Evolutionary conservation across 345 rosid genomes (phyloP).

Genomic region (Eutrema yunnanense): DNA sequence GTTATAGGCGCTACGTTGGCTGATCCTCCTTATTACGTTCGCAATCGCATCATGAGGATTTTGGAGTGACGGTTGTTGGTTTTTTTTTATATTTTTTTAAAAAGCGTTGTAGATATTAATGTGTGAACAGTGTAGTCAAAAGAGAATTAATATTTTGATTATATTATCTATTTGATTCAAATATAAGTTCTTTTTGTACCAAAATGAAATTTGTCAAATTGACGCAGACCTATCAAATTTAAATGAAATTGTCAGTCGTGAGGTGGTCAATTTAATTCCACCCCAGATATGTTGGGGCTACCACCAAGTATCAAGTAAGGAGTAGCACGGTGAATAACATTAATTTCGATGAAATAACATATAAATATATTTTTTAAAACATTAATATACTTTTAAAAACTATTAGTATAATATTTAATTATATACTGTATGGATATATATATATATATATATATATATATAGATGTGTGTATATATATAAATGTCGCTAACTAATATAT

Average conservation of each 20-base stretch:
- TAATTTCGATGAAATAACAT: not conserved
- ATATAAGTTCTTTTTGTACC: not conserved
- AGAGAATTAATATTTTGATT: slow-evolving; percentile 1
- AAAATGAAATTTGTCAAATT: not conserved
- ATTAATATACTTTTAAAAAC: not conserved
- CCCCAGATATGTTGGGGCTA: slow-evolving; percentile 29
- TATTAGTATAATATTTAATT: not conserved
- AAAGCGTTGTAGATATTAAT: not conserved
- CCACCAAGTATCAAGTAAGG: not conserved
- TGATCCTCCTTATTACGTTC: not conserved
- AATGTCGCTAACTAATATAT: too few species aligned
- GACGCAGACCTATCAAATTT: slow-evolving; percentile 1
- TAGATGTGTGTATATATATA: too few species aligned
- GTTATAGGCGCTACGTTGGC: not conserved
- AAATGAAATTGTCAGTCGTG: slow-evolving; percentile 23
- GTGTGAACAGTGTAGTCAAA: not conserved
- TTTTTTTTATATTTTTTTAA: not conserved
- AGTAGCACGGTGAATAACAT: slow-evolving; percentile 9
- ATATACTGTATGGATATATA: too few species aligned
- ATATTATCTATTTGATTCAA: not conserved
- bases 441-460: too few species aligned
- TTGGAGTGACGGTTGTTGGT: not conserved
- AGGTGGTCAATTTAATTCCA: slow-evolving; percentile 23
- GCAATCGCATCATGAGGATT: not conserved
- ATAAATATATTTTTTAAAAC: not conserved